Conservation (phyloP, 2,329 filamentous ascomycete genomes). For the Aureobasidium uvarum region DNA sequence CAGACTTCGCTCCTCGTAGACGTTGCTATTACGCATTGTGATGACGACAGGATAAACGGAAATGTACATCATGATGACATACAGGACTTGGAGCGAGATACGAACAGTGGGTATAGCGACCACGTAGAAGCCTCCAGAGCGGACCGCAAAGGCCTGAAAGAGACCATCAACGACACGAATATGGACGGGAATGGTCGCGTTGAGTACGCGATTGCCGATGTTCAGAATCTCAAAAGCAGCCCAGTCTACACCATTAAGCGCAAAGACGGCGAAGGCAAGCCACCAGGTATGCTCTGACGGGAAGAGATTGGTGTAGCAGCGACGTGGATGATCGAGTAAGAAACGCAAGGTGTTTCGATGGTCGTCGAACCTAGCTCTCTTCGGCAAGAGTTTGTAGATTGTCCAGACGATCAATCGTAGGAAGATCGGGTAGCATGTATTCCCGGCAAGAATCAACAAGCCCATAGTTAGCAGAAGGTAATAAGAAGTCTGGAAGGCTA, state of each 20-base stretch:
- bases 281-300: conserved; percentile 60
- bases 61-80: conserved; percentile 66
- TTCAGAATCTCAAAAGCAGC: conserved; percentile 54
- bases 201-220: conserved; percentile 54
- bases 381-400: conserved; percentile 50
- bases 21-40: conserved; percentile 59
- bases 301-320: conserved; percentile 64
- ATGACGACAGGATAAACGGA: conserved; percentile 61
- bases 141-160: conserved; percentile 56
- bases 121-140: conserved; percentile 53
- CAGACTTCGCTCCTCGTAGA: conserved; percentile 61
- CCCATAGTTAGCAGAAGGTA: conserved; percentile 51
- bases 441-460: conserved; percentile 53
- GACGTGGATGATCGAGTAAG: conserved; percentile 60
- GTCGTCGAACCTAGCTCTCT: conserved; percentile 43
- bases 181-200: conserved; percentile 44
- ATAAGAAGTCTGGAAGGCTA: conserved; percentile 54
- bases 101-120: conserved; percentile 50
- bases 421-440: conserved; percentile 59
- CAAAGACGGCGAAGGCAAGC: conserved; percentile 51
- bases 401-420: conserved; percentile 59
- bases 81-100: conserved; percentile 57
- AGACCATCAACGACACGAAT: conserved; percentile 56
- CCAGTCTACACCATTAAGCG: conserved; percentile 57
- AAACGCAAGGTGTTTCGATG: conserved; percentile 51